Evolutionary conservation across 2,329 filamentous ascomycete genomes (phyloP), one percentile per base, ranked within the genome.

Genomic region (Dactylellina drechsleri): DNA sequence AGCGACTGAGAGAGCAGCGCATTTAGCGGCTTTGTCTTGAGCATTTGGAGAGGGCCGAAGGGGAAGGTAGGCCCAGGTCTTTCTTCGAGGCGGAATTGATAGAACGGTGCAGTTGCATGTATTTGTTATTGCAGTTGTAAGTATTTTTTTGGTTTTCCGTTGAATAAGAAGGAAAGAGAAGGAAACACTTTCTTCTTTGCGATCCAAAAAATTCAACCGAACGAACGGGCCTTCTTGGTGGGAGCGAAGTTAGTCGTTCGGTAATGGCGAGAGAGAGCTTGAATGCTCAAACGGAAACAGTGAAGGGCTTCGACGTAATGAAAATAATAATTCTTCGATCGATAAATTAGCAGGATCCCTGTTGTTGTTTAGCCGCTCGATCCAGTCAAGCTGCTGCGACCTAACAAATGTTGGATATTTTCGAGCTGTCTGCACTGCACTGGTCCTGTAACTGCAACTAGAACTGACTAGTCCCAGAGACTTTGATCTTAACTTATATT

Each of bases 11-110:
- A 79, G 77, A 79, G 77, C 40, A 79, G 77, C 47, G 79, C 71
- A 73, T 76, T 79, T 57, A 79, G 78, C 50, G 78, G 78, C 53
- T 79, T 79, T 53, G 78, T 79, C 66, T 79, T 79, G 57, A 79
- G 76, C 77, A 79, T 79, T 67, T 74, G 70, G 62, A 74, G 61
- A 49, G 50, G 47, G 49, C 52, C 36, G 64, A 59, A 50, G 53
- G 64, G 43, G 49, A 23, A 20, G 41, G 52, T 43, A 74, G 70
- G 36, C 54, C 65, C 56, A 56, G 59, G 56, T 15, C 45, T 49
- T 36, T 36, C 47, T 54, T 61, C 23, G 49, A 54, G 56, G 31
- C 65, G 26, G 45, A 41, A 47, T 36, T 43, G 45, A 50, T 66
- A 28, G 68, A 36, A 60, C 41, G 23, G 66, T 60, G 60, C 26